These are phyloP conservation scores for Eutypella sp. DNA, from an alignment of 2,329 filamentous ascomycete genomes.

Conservation along the genomic window DNA sequence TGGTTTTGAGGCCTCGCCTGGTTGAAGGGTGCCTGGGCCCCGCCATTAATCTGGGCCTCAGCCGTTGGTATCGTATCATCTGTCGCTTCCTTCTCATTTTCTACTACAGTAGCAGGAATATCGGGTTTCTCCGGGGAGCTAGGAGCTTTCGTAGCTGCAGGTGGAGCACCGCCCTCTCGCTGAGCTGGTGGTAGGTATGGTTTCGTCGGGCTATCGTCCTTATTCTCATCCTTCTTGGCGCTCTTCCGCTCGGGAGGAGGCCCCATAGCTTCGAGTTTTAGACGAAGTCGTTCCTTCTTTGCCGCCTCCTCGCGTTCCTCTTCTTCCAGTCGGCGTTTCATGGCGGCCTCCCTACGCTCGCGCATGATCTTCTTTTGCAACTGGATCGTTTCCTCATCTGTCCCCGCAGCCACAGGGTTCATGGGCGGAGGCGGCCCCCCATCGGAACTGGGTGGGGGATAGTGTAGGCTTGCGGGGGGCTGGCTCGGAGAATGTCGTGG, in stretches of 20 bases:
- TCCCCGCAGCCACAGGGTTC: slow-evolving; percentile 26
- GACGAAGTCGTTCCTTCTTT: slow-evolving; percentile 62
- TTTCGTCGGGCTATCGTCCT: slow-evolving; percentile 16
- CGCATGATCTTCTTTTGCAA: slow-evolving; percentile 69
- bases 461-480: slow-evolving; percentile 35
- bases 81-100: neutral
- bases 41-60: slow-evolving; percentile 33
- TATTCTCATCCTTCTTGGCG: slow-evolving; percentile 48
- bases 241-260: slow-evolving; percentile 57
- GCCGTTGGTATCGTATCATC: slow-evolving; percentile 16
- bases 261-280: slow-evolving; percentile 67
- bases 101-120: neutral
- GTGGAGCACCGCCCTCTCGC: slow-evolving; percentile 15
- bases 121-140: neutral
- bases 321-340: slow-evolving; percentile 63
- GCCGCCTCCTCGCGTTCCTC: slow-evolving; percentile 70
- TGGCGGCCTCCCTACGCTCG: slow-evolving; percentile 63
- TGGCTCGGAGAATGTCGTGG: slow-evolving; percentile 40
- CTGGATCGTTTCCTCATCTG: slow-evolving; percentile 51
- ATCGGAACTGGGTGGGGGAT: slow-evolving; percentile 27
- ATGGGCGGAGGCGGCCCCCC: slow-evolving; percentile 1
- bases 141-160: slow-evolving; percentile 15
- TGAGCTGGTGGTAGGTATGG: slow-evolving; percentile 11
- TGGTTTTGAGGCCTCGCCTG: slow-evolving; percentile 9
- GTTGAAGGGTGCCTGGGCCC: slow-evolving; percentile 23